Conservation (phyloP, 805 yeast genomes). For the Candida coleopterorum region DNA sequence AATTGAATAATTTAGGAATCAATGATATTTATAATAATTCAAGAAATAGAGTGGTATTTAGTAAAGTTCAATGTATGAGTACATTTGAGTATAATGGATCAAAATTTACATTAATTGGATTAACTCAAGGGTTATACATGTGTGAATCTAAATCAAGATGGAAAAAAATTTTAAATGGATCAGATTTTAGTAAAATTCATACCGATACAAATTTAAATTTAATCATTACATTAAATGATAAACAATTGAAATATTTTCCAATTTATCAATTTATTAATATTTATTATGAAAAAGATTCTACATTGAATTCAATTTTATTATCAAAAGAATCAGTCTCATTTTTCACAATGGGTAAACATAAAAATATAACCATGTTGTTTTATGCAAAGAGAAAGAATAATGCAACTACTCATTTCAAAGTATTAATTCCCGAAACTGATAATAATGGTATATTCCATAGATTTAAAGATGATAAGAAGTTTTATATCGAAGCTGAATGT, state of each 20-base stretch:
- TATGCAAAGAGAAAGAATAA: constrained; percentile 51
- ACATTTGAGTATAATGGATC: constrained; percentile 43
- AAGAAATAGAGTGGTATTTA: constrained; percentile 22
- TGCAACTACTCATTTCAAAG: constrained; percentile 48
- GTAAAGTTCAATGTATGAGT: constrained; percentile 40
- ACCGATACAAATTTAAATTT: constrained; percentile 54
- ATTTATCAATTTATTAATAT: constrained; percentile 60
- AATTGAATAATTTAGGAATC: constrained; percentile 19
- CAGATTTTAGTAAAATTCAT: constrained; percentile 54
- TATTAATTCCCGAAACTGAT: constrained; percentile 52
- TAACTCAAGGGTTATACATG: constrained; percentile 59
- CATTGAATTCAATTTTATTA: constrained; percentile 43
- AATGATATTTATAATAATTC: constrained; percentile 19
- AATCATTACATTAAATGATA: constrained; percentile 55
- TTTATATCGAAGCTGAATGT: constrained; percentile 53
- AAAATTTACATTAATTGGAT: constrained; percentile 52
- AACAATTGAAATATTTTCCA: constrained; percentile 55
- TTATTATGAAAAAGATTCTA: constrained; percentile 40
- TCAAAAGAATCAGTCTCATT: constrained; percentile 48
- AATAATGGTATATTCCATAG: constrained; percentile 43
- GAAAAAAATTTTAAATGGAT: constrained; percentile 52
- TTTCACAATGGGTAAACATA: constrained; percentile 67
- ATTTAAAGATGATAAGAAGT: constrained; percentile 37
- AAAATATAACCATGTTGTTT: constrained; percentile 53
- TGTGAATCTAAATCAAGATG: constrained; percentile 45